A percentile compares a stretch with the other conserved stretches of the same genome.
These are phyloP conservation scores for Elongisporangium senticosum DNA, from an alignment of 352 stramenopile species.

Conservation along the genomic window DNA sequence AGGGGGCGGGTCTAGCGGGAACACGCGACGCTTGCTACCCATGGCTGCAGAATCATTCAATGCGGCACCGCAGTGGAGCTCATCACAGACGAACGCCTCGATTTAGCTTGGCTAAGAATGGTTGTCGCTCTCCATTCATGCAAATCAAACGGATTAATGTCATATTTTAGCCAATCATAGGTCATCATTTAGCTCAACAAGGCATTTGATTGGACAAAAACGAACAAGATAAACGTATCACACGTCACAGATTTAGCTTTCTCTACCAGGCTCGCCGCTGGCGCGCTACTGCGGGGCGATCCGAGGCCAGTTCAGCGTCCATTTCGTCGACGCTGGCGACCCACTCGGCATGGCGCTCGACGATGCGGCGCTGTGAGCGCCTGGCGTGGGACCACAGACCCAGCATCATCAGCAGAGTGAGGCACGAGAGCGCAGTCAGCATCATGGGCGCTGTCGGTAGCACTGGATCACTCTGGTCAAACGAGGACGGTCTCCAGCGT, in stretches of 20 bases:
- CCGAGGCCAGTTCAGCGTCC: slow-evolving; percentile 15
- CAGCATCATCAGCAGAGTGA: slow-evolving; percentile 18
- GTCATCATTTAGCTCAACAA: neutral
- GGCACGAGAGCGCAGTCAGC: slow-evolving; percentile 16
- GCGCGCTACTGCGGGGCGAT: neutral
- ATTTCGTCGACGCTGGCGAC: slow-evolving; percentile 22
- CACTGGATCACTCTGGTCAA: neutral
- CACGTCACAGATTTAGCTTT: slow-evolving; percentile 4
- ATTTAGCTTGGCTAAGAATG: slow-evolving; percentile 11
- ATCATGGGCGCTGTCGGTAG: slow-evolving; percentile 3
- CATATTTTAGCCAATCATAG: neutral
- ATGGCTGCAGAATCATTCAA: slow-evolving; percentile 3
- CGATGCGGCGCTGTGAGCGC: slow-evolving; percentile 13
- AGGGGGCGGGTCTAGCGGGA: slow-evolving; percentile 22
- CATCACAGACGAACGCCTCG: neutral
- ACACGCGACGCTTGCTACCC: slow-evolving; percentile 24
- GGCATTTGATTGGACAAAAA: neutral
- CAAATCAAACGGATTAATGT: neutral
- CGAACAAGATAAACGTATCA: neutral
- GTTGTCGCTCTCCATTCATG: slow-evolving; percentile 11
- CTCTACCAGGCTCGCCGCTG: neutral
- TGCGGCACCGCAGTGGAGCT: neutral
- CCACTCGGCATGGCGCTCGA: slow-evolving; percentile 19
- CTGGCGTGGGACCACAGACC: slow-evolving; percentile 16
- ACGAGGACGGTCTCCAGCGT: neutral